A percentile compares a stretch with the other conserved stretches of the same genome.
These are phyloP conservation scores for Leptographium radiaticola DNA, from an alignment of 2,329 filamentous ascomycete genomes.

Conservation along the genomic window DNA sequence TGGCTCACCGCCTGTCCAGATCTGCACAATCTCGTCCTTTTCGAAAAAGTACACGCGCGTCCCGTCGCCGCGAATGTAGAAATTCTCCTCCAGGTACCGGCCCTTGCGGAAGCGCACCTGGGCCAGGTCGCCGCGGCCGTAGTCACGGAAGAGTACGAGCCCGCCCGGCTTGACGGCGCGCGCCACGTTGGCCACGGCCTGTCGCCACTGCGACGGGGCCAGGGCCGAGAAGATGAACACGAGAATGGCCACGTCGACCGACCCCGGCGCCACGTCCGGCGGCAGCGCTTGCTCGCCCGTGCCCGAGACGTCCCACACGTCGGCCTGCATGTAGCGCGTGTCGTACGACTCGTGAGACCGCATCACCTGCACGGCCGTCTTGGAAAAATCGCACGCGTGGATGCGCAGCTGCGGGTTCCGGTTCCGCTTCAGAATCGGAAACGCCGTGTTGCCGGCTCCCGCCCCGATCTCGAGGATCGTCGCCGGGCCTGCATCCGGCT, in stretches of 20 bases:
- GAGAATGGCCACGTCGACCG: constrained; percentile 83
- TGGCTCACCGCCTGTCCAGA: constrained; percentile 50
- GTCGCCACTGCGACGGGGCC: constrained; percentile 70
- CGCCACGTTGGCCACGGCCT: constrained; percentile 70
- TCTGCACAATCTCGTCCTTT: constrained; percentile 61
- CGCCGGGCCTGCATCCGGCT: constrained; percentile 53
- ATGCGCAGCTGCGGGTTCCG: constrained; percentile 70
- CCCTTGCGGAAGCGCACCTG: constrained; percentile 97
- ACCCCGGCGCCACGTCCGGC: constrained; percentile 61
- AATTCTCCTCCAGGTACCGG: constrained; percentile 88
- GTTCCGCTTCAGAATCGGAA: constrained; percentile 76
- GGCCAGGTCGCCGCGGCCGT: constrained; percentile 86
- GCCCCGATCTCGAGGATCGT: constrained; percentile 83
- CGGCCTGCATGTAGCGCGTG: constrained; percentile 56
- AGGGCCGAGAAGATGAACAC: constrained; percentile 97
- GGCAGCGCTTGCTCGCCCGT: constrained; percentile 45
- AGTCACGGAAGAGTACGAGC: constrained; percentile 90
- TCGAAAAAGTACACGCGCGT: constrained; percentile 98
- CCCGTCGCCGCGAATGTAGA: constrained; percentile 90
- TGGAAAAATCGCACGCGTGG: constrained; percentile 93
- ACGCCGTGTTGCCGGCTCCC: constrained; percentile 91
- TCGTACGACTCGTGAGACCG: constrained; percentile 66
- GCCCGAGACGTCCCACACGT: constrained; percentile 85
- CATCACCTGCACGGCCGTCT: constrained; percentile 89
- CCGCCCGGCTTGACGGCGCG: constrained; percentile 81